Conservation (phyloP, 2,329 filamentous ascomycete genomes). For the Neofusicoccum parvum region DNA sequence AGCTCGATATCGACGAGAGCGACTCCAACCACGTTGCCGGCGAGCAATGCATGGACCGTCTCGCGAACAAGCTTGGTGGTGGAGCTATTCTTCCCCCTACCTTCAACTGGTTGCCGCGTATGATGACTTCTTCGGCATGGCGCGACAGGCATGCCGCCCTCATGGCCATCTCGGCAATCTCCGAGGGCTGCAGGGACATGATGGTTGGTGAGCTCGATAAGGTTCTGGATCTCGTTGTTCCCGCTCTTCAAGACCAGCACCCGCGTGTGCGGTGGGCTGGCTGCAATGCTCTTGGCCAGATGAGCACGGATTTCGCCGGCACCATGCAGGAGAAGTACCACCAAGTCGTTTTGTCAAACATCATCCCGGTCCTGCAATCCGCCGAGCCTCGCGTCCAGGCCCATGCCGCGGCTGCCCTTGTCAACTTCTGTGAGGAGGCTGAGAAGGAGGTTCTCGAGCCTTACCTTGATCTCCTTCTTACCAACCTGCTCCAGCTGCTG, state of each 20-base stretch:
- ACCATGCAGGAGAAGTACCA: slow-evolving; percentile 98
- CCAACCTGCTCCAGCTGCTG: slow-evolving; percentile 81
- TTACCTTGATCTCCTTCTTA: slow-evolving; percentile 85
- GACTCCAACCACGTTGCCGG: slow-evolving; percentile 97
- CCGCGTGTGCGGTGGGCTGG: slow-evolving; percentile 95
- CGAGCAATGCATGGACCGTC: slow-evolving; percentile 96
- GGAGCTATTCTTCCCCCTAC: slow-evolving; percentile 88
- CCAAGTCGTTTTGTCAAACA: slow-evolving; percentile 80
- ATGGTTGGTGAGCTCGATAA: slow-evolving; percentile 96
- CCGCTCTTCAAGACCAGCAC: slow-evolving; percentile 84
- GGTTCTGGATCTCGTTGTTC: slow-evolving; percentile 91
- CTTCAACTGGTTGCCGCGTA: slow-evolving; percentile 94
- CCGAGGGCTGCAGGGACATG: slow-evolving; percentile 91
- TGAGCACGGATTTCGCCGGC: slow-evolving; percentile 98
- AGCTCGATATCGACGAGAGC: slow-evolving; percentile 93
- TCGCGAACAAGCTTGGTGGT: slow-evolving; percentile 97
- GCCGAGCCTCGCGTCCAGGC: slow-evolving; percentile 90
- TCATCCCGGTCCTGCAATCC: slow-evolving; percentile 89
- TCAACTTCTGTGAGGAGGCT: slow-evolving; percentile 98
- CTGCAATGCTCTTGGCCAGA: slow-evolving; percentile 97
- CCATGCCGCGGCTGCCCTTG: slow-evolving; percentile 93
- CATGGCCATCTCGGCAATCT: slow-evolving; percentile 99
- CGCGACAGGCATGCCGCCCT: slow-evolving; percentile 92
- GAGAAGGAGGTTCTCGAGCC: slow-evolving; percentile 90
- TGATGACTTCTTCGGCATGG: slow-evolving; percentile 96